These are phyloP conservation scores for Agrostemma githago DNA, from an alignment of 148 eudicot genomes.

Conservation along the genomic window DNA sequence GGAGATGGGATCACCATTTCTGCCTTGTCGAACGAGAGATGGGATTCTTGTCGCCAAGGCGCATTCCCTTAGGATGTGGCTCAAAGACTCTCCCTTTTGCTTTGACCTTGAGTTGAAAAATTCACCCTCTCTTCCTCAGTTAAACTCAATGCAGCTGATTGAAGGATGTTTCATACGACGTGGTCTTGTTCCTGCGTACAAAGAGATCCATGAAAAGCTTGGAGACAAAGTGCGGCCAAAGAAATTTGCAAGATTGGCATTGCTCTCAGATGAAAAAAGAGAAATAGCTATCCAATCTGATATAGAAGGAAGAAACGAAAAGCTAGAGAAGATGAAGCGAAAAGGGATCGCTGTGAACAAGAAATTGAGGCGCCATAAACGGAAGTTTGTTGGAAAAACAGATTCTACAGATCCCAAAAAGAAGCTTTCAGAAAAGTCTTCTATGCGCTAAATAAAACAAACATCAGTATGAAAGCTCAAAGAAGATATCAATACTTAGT, in stretches of 20 bases:
- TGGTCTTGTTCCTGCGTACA: conserved; percentile 92
- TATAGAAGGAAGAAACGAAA: conserved; percentile 67
- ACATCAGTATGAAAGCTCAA: background rate
- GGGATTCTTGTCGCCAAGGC: conserved; percentile 91
- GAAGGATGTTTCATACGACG: conserved; percentile 85
- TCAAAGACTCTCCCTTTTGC: conserved; percentile 94
- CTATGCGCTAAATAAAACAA: conserved; percentile 8
- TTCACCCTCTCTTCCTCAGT: conserved; percentile 49
- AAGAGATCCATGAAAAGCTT: conserved; percentile 66
- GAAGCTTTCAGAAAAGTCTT: conserved; percentile 16
- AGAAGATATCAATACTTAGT: background rate
- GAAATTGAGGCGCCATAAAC: conserved; percentile 24
- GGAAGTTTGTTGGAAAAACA: conserved; percentile 30
- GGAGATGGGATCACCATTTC: conserved; percentile 99
- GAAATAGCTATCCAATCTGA: conserved; percentile 64
- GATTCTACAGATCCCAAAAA: conserved; percentile 15
- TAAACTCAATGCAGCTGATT: conserved; percentile 79
- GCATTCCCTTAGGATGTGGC: conserved; percentile 91
- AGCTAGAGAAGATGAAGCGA: conserved; percentile 41
- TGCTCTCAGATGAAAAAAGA: conserved; percentile 72
- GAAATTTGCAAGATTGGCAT: conserved; percentile 84
- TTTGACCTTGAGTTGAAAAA: conserved; percentile 92
- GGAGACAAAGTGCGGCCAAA: conserved; percentile 67
- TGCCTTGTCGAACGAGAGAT: conserved; percentile 74
- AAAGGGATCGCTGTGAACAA: conserved; percentile 20